phyloP scores from a whole-genome alignment of 768 basidiomycete genomes.

The Pleurotus sapidus region DNA sequence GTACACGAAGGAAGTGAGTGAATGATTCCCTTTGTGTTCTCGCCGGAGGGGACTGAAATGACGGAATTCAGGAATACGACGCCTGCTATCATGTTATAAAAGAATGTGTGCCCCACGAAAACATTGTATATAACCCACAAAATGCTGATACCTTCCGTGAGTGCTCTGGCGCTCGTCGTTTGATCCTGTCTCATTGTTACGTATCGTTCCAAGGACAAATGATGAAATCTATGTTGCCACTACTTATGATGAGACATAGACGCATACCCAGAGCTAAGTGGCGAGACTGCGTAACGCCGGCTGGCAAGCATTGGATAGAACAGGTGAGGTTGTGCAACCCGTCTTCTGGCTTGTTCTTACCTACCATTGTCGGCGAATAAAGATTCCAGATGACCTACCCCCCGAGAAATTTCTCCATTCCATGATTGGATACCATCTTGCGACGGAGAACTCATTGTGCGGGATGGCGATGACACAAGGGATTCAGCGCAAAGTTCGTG shows the following conservation, averaged over 20 bases:
- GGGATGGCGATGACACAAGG: conserved; percentile 90
- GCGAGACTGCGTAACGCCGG: conserved; percentile 57
- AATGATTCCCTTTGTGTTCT: background rate
- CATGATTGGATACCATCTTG: conserved; percentile 79
- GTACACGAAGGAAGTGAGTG: conserved; percentile 59
- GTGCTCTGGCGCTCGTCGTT: conserved; percentile 16
- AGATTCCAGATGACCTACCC: conserved; percentile 59
- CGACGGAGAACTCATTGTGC: conserved; percentile 64
- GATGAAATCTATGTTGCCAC: conserved; percentile 71
- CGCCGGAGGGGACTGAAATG: conserved; percentile 4
- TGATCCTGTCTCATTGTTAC: background rate
- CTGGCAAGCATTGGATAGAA: conserved; percentile 82
- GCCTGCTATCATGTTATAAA: conserved; percentile 58
- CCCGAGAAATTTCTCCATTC: conserved; percentile 65
- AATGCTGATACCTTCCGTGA: conserved; percentile 67
- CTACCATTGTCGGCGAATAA: background rate
- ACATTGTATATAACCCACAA: conserved; percentile 49
- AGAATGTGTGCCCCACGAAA: conserved; percentile 57
- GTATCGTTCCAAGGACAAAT: conserved; percentile 52
- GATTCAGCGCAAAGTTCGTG: conserved; percentile 68
- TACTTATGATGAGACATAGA: conserved; percentile 85
- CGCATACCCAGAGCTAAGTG: conserved; percentile 78
- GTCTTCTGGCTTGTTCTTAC: too few species aligned
- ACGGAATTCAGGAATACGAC: conserved; percentile 62
- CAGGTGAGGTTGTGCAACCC: conserved; percentile 39